Base-by-base conservation (phyloP, 148 eudicot genomes). In the Fagopyrum tataricum region DNA sequence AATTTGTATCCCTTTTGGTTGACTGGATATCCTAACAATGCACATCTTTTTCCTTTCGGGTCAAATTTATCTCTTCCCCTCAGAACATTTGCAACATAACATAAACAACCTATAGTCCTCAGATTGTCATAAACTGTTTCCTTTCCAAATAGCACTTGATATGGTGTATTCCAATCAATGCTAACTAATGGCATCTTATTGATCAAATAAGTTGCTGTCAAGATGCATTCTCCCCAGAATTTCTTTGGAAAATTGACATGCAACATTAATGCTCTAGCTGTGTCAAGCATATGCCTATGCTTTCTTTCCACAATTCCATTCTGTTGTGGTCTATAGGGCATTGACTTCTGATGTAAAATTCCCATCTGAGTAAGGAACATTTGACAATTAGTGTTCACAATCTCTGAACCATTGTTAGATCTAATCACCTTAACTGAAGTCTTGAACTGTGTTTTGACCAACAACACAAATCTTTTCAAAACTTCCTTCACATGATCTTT, bases 161-260 rank as follows among this genome's bases (percentile, higher is more conserved):
- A 51, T 6, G 74, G 74, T 1, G 74, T 72, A 4, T 72, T 72
- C 74, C 74, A 72, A 18, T 4, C 8, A 3, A 72, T n/a, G 12
- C 31, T 24, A 4, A 7, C 20, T 7, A 37, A 0, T 13, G 74
- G 74, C 74, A 72, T 72, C 20, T 21, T 24, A 51, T 72, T 72
- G 11, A 72, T 72, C 0, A 72, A 14, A 52, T 72, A 51, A 1
- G 62, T 15, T 15, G 62, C 74, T 9, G 62, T 21, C 5, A 72
- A 31, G 5, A 51, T 5, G 3, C 62, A 72, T 14, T 72, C 74
- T 31, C 74, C 74, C 74, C 74, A 47, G 31, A 71, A 48, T 15
- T 2, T 20, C 12, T 10, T 48, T 7, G 73, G 39, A 17, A 71
- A 5, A 0, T 0, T n/a, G n/a, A n/a, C n/a, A n/a, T n/a, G n/a